Conservation (phyloP, 768 basidiomycete genomes). For the Infundibulicybe gibba region DNA sequence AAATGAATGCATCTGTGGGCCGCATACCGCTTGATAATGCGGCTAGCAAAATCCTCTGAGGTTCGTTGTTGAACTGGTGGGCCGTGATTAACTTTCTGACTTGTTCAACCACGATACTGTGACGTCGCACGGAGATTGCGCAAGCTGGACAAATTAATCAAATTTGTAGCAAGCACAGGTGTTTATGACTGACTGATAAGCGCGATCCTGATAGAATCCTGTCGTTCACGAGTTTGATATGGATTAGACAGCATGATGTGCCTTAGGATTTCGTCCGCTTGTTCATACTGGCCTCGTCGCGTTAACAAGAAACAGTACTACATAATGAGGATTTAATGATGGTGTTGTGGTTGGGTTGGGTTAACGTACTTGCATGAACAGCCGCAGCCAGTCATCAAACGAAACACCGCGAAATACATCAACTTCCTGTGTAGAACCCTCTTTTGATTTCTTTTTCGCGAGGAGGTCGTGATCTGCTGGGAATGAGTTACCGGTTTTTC, state of each 20-base stretch:
- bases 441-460: constrained; percentile 41
- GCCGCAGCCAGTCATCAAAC: constrained; percentile 80
- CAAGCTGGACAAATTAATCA: constrained; percentile 50
- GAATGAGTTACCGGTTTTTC: background rate
- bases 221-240: constrained; percentile 56
- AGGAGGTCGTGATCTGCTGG: constrained; percentile 53
- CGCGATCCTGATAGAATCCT: constrained; percentile 72
- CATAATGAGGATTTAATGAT: constrained; percentile 2
- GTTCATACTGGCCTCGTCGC: constrained; percentile 54
- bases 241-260: constrained; percentile 76
- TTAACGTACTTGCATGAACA: constrained; percentile 77
- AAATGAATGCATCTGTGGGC: constrained; percentile 74
- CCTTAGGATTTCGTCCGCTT: constrained; percentile 71
- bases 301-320: constrained; percentile 79
- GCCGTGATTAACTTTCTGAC: constrained; percentile 69
- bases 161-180: background rate
- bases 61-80: constrained; percentile 87
- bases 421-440: constrained; percentile 35
- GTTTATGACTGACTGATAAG: constrained; percentile 41
- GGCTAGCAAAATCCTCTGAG: constrained; percentile 72
- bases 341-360: background rate
- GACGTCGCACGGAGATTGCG: constrained; percentile 55
- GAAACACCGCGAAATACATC: constrained; percentile 76
- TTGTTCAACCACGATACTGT: constrained; percentile 64
- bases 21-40: constrained; percentile 68